Evolutionary conservation across 768 basidiomycete genomes (phyloP).

Genomic region (Russula griseocarnosa): DNA sequence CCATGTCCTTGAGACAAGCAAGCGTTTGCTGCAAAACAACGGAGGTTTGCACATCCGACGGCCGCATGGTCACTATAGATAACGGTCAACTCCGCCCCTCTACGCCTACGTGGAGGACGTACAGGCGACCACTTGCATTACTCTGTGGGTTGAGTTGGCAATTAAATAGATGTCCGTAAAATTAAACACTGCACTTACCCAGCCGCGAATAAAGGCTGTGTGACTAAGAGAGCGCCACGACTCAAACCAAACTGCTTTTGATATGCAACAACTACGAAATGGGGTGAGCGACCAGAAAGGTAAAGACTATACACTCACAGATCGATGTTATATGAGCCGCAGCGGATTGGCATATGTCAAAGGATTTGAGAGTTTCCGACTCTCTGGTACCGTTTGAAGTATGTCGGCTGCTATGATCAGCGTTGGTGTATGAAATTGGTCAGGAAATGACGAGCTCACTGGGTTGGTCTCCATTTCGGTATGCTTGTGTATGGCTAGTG

Average conservation of each 20-base stretch:
- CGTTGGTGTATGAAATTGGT: neutral
- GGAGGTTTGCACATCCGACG: conserved; percentile 64
- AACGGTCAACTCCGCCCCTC: conserved; percentile 6
- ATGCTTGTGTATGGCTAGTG: conserved; percentile 43
- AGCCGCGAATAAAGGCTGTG: conserved; percentile 65
- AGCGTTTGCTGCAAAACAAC: conserved; percentile 63
- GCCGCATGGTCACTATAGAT: conserved; percentile 60
- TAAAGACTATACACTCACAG: conserved; percentile 38
- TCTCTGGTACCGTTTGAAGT: conserved; percentile 24
- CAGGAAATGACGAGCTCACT: conserved; percentile 40
- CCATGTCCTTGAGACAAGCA: conserved; percentile 60
- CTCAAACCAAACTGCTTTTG: conserved; percentile 59
- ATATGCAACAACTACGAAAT: conserved; percentile 51
- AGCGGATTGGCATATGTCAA: conserved; percentile 71
- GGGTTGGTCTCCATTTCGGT: conserved; percentile 55
- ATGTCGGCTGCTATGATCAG: conserved; percentile 11
- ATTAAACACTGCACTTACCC: conserved; percentile 47
- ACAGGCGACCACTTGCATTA: conserved; percentile 78
- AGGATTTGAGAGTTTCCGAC: conserved; percentile 47
- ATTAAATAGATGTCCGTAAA: neutral
- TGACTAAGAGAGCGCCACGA: conserved; percentile 59
- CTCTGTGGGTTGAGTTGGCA: conserved; percentile 41
- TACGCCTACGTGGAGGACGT: conserved; percentile 32
- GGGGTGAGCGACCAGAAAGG: neutral
- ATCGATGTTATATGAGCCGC: conserved; percentile 66